A percentile compares a stretch with the other conserved stretches of the same genome.
These are phyloP conservation scores for Annulohypoxylon truncatum DNA, from an alignment of 2,329 filamentous ascomycete genomes.

Conservation along the genomic window DNA sequence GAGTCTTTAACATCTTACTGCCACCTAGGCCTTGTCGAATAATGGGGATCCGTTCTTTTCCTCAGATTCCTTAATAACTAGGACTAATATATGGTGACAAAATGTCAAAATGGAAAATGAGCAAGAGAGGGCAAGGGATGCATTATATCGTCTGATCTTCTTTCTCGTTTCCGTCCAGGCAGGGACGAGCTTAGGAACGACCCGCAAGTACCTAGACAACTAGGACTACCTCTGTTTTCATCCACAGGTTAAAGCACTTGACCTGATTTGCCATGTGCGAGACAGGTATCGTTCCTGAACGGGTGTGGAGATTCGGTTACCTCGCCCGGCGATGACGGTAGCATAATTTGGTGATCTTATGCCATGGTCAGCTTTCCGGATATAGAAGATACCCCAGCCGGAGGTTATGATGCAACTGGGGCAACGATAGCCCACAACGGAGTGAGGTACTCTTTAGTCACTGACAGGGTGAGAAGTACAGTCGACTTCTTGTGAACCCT, in stretches of 20 bases:
- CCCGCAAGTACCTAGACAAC: constrained; percentile 56
- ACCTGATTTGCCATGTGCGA: constrained; percentile 61
- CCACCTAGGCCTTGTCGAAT: constrained; percentile 46
- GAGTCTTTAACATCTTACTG: constrained; percentile 47
- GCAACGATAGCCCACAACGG: constrained; percentile 51
- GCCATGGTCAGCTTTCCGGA: constrained; percentile 62
- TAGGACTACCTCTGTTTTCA: constrained; percentile 55
- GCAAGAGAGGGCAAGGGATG: constrained; percentile 53
- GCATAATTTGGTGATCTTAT: constrained; percentile 72
- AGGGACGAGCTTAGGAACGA: constrained; percentile 52
- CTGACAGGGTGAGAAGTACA: constrained; percentile 54
- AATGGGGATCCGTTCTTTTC: constrained; percentile 50
- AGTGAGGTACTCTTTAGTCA: constrained; percentile 47
- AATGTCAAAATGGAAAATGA: constrained; percentile 49
- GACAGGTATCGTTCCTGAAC: constrained; percentile 61
- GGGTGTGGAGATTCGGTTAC: constrained; percentile 56
- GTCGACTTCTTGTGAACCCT: constrained; percentile 50
- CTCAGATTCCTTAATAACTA: constrained; percentile 51
- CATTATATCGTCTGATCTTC: constrained; percentile 63
- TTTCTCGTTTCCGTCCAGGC: constrained; percentile 51
- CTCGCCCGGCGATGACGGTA: constrained; percentile 62
- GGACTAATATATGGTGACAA: constrained; percentile 52
- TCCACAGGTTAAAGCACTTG: constrained; percentile 60
- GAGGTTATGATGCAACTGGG: constrained; percentile 58
- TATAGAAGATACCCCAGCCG: constrained; percentile 59